These are phyloP conservation scores for Liquidambar formosana DNA, from an alignment of 164 flowering plant species.

Conservation along the genomic window DNA sequence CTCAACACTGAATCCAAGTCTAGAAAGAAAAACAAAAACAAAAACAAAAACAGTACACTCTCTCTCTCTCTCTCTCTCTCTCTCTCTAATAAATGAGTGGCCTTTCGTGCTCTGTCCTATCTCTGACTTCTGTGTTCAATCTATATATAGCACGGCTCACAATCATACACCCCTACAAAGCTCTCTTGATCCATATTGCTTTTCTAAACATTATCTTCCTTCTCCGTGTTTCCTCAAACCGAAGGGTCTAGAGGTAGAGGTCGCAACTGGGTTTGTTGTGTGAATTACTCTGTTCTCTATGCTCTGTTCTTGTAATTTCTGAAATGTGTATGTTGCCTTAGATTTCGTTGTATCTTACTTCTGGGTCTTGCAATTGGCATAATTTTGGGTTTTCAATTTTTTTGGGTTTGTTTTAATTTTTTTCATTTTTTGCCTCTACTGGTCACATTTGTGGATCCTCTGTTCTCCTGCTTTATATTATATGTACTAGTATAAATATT, in stretches of 20 bases:
- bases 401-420: constrained; percentile 5
- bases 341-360: background rate
- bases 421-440: background rate
- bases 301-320: background rate
- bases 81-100: constrained; percentile 9
- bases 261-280: constrained; percentile 3
- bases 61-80: constrained; percentile 13
- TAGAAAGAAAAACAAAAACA: no score
- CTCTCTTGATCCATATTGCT: background rate
- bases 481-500: background rate
- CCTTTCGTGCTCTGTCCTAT: background rate
- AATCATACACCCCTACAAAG: background rate
- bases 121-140: no score
- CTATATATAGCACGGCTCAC: constrained; percentile 19
- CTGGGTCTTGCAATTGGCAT: background rate
- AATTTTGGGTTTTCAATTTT: background rate
- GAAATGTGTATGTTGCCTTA: background rate
- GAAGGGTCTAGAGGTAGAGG: constrained; percentile 13
- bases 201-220: constrained; percentile 8
- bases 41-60: background rate
- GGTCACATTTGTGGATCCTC: background rate
- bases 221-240: background rate
- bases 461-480: background rate
- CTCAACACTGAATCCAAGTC: no score
- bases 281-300: background rate